phyloP scores from a whole-genome alignment of 2,329 filamentous ascomycete species.

The Stachybotrys chartarum region DNA sequence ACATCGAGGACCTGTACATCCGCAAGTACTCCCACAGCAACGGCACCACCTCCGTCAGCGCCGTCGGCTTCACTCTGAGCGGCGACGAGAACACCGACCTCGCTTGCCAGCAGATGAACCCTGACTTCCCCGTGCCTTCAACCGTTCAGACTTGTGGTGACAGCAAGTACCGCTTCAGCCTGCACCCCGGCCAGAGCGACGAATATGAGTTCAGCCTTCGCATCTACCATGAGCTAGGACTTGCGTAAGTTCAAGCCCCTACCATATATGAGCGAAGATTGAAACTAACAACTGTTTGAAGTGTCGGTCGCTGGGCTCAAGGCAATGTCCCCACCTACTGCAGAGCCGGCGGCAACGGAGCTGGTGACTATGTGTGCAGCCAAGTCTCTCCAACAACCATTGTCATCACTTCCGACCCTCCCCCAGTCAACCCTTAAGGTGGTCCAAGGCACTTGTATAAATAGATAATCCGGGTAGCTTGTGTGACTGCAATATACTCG shows the following conservation, averaged over 20 bases:
- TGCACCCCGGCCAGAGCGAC: constrained; percentile 7
- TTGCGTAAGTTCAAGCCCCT: constrained; percentile 10
- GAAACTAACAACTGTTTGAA: not conserved
- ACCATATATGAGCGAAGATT: not conserved
- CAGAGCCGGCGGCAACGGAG: constrained; percentile 9
- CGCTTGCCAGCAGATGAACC: constrained; percentile 6
- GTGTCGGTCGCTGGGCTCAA: constrained; percentile 10
- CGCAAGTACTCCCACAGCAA: constrained; percentile 9
- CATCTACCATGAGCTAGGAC: constrained; percentile 14
- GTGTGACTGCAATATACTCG: too few relatives aligned
- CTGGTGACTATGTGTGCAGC: constrained; percentile 10
- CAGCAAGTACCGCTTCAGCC: constrained; percentile 19
- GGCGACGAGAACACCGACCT: constrained; percentile 10
- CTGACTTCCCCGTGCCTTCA: constrained; percentile 10
- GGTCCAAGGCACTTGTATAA: too few relatives aligned
- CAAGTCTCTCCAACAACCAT: constrained; percentile 10
- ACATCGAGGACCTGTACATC: constrained; percentile 13
- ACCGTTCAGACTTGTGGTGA: constrained; percentile 16
- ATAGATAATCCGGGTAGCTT: too few relatives aligned
- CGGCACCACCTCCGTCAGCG: constrained; percentile 4
- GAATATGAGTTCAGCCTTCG: constrained; percentile 10
- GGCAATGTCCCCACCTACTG: constrained; percentile 12
- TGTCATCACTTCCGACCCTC: constrained; percentile 7
- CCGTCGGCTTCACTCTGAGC: constrained; percentile 13
- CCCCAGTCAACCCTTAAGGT: constrained; percentile 2